Conservation (phyloP, 2,329 filamentous ascomycete genomes). For the Botrytis deweyae region DNA sequence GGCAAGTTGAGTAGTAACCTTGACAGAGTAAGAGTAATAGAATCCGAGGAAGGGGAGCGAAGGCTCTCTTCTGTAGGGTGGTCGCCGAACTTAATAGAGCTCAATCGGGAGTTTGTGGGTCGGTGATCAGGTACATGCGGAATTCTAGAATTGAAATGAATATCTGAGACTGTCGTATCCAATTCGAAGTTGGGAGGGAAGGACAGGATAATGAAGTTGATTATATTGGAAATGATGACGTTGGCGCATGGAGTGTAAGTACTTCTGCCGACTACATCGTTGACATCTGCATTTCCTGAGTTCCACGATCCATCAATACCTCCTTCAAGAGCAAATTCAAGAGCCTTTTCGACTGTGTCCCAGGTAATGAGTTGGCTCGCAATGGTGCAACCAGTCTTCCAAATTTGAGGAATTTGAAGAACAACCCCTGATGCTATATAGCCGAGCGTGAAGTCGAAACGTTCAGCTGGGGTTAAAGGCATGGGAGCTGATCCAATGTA, state of each 20-base stretch:
- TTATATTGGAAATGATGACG: slow-evolving; percentile 53
- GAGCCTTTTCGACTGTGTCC: slow-evolving; percentile 59
- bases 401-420: slow-evolving; percentile 55
- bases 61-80: slow-evolving; percentile 43
- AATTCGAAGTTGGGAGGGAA: slow-evolving; percentile 61
- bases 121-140: slow-evolving; percentile 39
- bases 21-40: slow-evolving; percentile 53
- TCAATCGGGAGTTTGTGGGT: slow-evolving; percentile 52
- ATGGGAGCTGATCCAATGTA: slow-evolving; percentile 37
- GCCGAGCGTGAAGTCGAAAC: slow-evolving; percentile 57
- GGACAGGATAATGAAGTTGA: slow-evolving; percentile 59
- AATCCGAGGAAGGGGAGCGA: slow-evolving; percentile 36
- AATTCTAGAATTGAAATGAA: slow-evolving; percentile 49
- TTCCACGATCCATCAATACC: slow-evolving; percentile 43
- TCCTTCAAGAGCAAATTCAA: slow-evolving; percentile 58
- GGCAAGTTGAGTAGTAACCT: slow-evolving; percentile 69
- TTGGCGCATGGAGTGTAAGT: slow-evolving; percentile 56
- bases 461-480: slow-evolving; percentile 45
- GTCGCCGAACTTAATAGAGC: slow-evolving; percentile 71
- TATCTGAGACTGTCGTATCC: slow-evolving; percentile 49
- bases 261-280: slow-evolving; percentile 39
- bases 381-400: slow-evolving; percentile 58
- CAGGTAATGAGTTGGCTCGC: slow-evolving; percentile 58
- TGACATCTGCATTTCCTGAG: slow-evolving; percentile 35
- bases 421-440: slow-evolving; percentile 63